A percentile compares a stretch with the other conserved stretches of the same genome.
Conservation (phyloP, 495 filamentous ascomycete genomes). For the Neurospora cerealis region DNA sequence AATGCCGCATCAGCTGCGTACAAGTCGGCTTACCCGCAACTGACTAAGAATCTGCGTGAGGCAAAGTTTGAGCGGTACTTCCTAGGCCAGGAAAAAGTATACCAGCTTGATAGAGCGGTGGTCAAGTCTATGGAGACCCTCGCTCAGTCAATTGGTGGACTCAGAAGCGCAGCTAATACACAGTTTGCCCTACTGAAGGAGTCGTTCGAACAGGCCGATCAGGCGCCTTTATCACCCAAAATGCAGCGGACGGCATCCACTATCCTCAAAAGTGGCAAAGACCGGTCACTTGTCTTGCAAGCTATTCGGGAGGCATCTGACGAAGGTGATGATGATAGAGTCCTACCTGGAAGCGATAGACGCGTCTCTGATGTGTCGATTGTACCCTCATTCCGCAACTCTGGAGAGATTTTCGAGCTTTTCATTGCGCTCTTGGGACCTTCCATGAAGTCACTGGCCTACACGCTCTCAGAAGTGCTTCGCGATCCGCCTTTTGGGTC, state of each 20-base stretch:
- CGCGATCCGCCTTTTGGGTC: constrained; percentile 74
- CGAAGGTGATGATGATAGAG: constrained; percentile 43
- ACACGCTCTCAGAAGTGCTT: constrained; percentile 79
- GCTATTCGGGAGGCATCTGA: constrained; percentile 60
- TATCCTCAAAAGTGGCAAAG: constrained; percentile 20
- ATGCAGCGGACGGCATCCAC: constrained; percentile 22
- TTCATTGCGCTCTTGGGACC: constrained; percentile 86
- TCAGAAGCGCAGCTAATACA: constrained; percentile 79
- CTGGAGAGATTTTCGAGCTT: constrained; percentile 72
- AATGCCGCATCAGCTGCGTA: constrained; percentile 56
- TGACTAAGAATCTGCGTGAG: constrained; percentile 76
- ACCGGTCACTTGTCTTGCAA: constrained; percentile 34
- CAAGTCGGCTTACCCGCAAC: constrained; percentile 54
- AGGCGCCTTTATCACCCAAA: constrained; percentile 20
- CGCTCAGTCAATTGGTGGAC: constrained; percentile 80
- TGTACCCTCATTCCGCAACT: constrained; percentile 35
- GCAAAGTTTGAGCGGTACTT: constrained; percentile 87
- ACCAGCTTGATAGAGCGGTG: constrained; percentile 66
- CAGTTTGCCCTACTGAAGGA: constrained; percentile 78
- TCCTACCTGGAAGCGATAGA: constrained; percentile 4
- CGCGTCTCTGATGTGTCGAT: constrained; percentile 7
- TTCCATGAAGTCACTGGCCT: constrained; percentile 90
- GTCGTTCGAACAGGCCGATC: constrained; percentile 24
- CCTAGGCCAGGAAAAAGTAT: constrained; percentile 71
- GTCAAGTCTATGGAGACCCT: constrained; percentile 80